Evolutionary conservation across 352 stramenopile genomes (phyloP), one percentile per base, ranked within the genome.

Genomic region (Phytophthora melonis): DNA sequence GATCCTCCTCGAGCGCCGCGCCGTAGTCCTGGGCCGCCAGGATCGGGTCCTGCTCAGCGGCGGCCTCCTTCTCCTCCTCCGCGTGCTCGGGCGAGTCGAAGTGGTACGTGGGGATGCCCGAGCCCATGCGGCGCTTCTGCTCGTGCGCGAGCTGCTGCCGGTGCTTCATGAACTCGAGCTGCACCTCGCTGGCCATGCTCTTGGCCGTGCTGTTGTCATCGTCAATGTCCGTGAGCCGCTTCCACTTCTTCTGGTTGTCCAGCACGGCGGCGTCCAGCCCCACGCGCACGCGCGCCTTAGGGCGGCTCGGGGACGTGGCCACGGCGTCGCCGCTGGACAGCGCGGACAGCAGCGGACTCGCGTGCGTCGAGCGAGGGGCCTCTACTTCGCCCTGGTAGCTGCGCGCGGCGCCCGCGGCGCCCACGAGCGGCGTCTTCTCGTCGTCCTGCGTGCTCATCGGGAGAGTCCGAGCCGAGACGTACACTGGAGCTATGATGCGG

Each of bases 241-340:
- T 93, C 89, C 89, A 95, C 73, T 95, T 95, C 63, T 90, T 85
- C 72, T 94, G 89, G 62, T 92, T 92, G 60, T 94, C 83, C 56
- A 92, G 68, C 0, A 94, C 81, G 2, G 83, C 85, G 39, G 80
- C 82, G 56, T 93, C 88, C 10, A 94, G 74, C 5, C 84, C 84
- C 11, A 92, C 83, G 57, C 84, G 84, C 30, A 91, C 73, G 34
- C 78, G 81, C 1, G 63, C 67, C 41, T 75, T 77, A 7, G 60
- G 71, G 56, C 77, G 63, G 13, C 58, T 60, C 18, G 75, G 75
- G 27, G 68, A 73, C 13, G 58, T 56, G 4, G 47, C 21, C 8
- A 55, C 18, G 11, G 63, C 32, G 19, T 68, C 55, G 6, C 50
- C 39, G 41, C 63, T 62, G 43, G 59, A 74, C 3, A 59, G 3